Conservation (phyloP, 1,139 yeast genomes). For the Saccharomyces hybrid region DNA sequence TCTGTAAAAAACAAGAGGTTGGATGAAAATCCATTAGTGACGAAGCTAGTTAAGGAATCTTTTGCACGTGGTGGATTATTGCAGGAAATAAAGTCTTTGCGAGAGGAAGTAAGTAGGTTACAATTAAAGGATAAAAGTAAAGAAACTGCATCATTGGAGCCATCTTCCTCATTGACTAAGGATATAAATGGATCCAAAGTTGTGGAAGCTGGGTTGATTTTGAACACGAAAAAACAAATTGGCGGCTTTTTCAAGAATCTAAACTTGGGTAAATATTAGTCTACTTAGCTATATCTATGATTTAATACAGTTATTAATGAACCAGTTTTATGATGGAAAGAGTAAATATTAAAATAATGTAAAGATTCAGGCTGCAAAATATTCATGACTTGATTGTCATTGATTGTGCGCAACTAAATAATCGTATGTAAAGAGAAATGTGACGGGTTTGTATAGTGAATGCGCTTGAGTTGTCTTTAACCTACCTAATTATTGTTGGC, state of each 20-base stretch:
- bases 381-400: neutral
- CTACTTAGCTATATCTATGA: neutral
- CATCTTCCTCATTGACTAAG: neutral
- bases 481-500: conserved; percentile 4
- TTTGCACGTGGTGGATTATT: conserved; percentile 13
- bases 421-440: neutral
- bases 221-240: conserved; percentile 23
- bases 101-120: conserved; percentile 4
- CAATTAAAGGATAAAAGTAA: conserved; percentile 6
- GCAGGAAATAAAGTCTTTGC: conserved; percentile 15
- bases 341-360: neutral
- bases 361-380: neutral
- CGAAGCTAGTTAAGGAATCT: conserved; percentile 11
- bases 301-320: neutral
- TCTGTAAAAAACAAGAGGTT: conserved; percentile 10
- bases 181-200: conserved; percentile 10
- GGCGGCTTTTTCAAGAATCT: conserved; percentile 23
- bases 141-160: conserved; percentile 6
- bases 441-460: neutral
- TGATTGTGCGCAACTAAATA: neutral
- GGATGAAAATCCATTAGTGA: conserved; percentile 16
- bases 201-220: conserved; percentile 21
- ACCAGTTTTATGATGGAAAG: neutral
- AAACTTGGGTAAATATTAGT: conserved; percentile 10
- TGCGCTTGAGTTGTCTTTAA: neutral